Evolutionary conservation across 176 grass and related monocot genomes (phyloP), one percentile per base, ranked within the genome.

Genomic region (Puccinellia tenuiflora): DNA sequence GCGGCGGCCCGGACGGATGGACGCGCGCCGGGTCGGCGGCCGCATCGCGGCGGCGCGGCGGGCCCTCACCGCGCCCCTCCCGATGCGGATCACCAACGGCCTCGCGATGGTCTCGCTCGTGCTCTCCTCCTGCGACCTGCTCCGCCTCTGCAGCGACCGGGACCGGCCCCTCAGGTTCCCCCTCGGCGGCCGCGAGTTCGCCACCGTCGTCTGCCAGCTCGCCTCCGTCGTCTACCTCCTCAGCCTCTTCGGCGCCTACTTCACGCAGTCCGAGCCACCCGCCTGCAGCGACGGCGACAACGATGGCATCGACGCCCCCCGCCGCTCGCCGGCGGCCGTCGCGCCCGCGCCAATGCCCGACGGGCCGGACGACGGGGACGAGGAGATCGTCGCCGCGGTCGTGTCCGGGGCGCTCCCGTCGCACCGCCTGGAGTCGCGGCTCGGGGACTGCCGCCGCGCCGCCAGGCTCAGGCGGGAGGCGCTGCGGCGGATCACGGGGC

Each of bases 381-480:
- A 86, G 88, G 93, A 90, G 87, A 90, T 92, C 77, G 85, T 92
- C 35, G 47, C 85, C 56, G 83, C 87, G 0, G 82, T 95, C 1
- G 83, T 86, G 22, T 85, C 82, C 24, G 85, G 90, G 22, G 67
- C 63, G 64, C 73, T 86, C 20, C 85, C 79, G 28, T 95, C 90
- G 48, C 77, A 92, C 69, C 73, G 17, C 29, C 90, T 94, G 5
- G 93, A 92, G 63, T 73, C 79, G 60, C 76, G 21, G 39, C 82
- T 95, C 20, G 46, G 87, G 76, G 80, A 95, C 73, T 88, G 79
- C 88, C 57, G 34, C 70, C 82, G 88, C 33, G 90, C 88, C 6
- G 90, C 83, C 7, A 84, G 85, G 64, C 86, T 92, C 15, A 73
- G 88, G 69, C 85, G 92, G 55, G 92, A 95, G 88, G 85, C 87